phyloP scores from a whole-genome alignment of 257 asterid genomes.

The Solanum lignicaule region DNA sequence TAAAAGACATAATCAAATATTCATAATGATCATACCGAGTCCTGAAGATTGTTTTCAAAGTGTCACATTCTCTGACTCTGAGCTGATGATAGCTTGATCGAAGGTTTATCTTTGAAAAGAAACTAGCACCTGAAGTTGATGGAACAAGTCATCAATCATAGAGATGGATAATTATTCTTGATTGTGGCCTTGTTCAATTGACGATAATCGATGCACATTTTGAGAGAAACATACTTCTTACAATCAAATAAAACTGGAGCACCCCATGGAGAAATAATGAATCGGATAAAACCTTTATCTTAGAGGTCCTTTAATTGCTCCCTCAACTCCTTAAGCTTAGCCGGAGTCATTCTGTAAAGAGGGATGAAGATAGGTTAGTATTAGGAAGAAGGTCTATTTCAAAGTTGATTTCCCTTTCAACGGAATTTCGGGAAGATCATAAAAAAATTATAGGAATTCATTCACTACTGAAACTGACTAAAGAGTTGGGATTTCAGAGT shows the following conservation, averaged over 20 bases:
- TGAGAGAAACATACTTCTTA: not conserved
- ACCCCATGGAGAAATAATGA: no score
- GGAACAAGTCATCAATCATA: not conserved
- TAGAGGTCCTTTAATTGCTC: no score
- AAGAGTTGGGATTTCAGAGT: not conserved
- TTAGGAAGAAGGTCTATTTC: no score
- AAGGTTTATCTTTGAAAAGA: not conserved
- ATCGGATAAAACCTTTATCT: no score
- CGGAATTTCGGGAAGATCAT: not conserved
- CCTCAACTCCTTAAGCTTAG: not conserved
- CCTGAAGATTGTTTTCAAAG: not conserved
- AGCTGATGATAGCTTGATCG: not conserved
- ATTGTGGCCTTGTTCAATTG: not conserved
- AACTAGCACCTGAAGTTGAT: not conserved
- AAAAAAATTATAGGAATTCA: not conserved
- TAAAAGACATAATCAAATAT: not conserved
- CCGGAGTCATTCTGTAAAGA: not conserved
- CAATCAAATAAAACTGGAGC: not conserved
- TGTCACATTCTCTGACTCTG: not conserved
- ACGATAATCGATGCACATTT: not conserved
- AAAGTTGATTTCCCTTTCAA: no score
- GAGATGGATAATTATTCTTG: not conserved
- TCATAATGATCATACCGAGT: not conserved
- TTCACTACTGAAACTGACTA: not conserved
- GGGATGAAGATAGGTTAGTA: no score